Base-by-base conservation (phyloP, 805 yeast genomes). In the Komagataella ulmi region DNA sequence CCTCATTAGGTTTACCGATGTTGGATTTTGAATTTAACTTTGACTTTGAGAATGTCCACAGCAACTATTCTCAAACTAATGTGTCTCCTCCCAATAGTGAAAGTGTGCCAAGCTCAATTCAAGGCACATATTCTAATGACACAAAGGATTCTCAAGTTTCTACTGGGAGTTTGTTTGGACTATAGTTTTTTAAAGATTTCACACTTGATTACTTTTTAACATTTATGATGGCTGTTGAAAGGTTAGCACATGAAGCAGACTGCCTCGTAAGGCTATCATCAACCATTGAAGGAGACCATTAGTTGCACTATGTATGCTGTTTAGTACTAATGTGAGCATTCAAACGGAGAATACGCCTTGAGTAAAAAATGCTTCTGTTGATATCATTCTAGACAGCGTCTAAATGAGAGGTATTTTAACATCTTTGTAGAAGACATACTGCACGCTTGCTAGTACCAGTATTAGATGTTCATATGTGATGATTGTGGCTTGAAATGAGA, bases 1-100 rank as follows among this genome's bases (percentile, higher is more conserved):
- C 88, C 1, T 85, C 91, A 0, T 66, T 85, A 45, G 91, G 91
- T 1, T 66, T 85, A 51, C 88, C 86, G 1, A 74, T 84, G 58
- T 65, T 85, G 52, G 84, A 79, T 51, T 69, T 73, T 59, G 73
- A 68, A 49, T 59, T 69, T 21, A 67, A 59, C 44, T 49, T 55
- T 21, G 49, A 50, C 54, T 30, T 30, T 30, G 40, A 30, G 5
- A 30, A 30, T 30, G 40, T 30, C 8, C 40, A 45, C 7, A 45
- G 14, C 17, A 30, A 30, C 17, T 17, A n/a, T 21, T 36, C 46
- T 14, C 36, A 48, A 3, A 36, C 10, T 17, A 48, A 36, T 21
- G 24, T 24, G 4, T 30, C 40, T 30, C 40, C 40, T 30, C 40
- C 40, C 40, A 30, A 8, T 30, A 30, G 40, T 30, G 40, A 30